Conservation (phyloP, 305 asterid genomes). For the Fraxinus albicans region DNA sequence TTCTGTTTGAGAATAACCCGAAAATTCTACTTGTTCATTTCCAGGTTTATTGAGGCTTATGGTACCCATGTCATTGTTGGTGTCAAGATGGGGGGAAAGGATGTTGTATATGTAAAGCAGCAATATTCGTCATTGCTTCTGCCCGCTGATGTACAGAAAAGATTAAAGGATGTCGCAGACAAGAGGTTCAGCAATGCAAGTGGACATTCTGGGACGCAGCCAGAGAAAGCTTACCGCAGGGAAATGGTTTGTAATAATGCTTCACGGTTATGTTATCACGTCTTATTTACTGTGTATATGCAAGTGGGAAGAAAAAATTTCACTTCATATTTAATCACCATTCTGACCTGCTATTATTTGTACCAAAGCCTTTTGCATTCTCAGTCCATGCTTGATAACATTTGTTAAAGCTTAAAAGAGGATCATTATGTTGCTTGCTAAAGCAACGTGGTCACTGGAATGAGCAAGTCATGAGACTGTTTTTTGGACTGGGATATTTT, state of each 20-base stretch:
- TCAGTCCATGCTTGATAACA: neutral
- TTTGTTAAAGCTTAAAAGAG: slow-evolving; percentile 5
- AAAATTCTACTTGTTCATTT: slow-evolving; percentile 3
- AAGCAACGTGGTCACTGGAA: neutral
- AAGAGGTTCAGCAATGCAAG: slow-evolving; percentile 57
- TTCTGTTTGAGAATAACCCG: slow-evolving; percentile 16
- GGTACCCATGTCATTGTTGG: slow-evolving; percentile 87
- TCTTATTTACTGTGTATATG: neutral
- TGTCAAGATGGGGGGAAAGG: slow-evolving; percentile 88
- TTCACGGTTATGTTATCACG: slow-evolving; percentile 17
- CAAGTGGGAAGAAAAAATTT: neutral
- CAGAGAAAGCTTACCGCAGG: slow-evolving; percentile 33
- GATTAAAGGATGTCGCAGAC: slow-evolving; percentile 76
- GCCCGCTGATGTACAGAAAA: slow-evolving; percentile 59
- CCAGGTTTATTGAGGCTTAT: slow-evolving; percentile 71
- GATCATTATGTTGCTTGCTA: neutral
- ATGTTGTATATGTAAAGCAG: slow-evolving; percentile 74
- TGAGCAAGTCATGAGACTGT: neutral
- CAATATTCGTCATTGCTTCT: slow-evolving; percentile 63
- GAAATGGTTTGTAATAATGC: slow-evolving; percentile 46
- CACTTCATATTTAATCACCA: neutral
- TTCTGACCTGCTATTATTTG: slow-evolving; percentile 4
- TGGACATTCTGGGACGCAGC: slow-evolving; percentile 37
- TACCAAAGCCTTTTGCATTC: slow-evolving; percentile 6
- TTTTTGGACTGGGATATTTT: neutral